These are phyloP conservation scores for Sugiyamaella novakii DNA, from an alignment of 1,139 yeast genomes.

Conservation along the genomic window DNA sequence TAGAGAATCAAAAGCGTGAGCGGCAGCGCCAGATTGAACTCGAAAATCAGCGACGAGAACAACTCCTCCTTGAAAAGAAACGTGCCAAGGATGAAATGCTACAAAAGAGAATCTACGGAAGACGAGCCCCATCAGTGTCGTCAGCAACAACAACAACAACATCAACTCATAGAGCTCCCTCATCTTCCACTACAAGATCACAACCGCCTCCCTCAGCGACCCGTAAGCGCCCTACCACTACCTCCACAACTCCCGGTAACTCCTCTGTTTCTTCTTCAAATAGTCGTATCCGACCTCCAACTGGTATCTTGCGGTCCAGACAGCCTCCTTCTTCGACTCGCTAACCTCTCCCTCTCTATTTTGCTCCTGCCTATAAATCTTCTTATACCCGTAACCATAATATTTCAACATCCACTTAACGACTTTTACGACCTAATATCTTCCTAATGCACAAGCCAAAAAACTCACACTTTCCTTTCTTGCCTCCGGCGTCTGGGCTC, in stretches of 20 bases:
- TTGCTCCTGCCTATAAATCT: no score
- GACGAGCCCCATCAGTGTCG: conserved; percentile 20
- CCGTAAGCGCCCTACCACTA: background rate
- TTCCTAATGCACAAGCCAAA: no score
- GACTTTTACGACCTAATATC: no score
- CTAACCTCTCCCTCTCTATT: no score
- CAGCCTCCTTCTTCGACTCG: background rate
- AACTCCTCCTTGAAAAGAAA: conserved; percentile 27
- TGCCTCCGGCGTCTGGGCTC: no score
- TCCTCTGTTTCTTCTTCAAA: conserved; percentile 2
- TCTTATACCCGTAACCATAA: no score
- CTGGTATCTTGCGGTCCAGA: conserved; percentile 15
- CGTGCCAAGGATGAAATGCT: conserved; percentile 28
- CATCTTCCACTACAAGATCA: background rate
- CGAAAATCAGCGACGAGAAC: conserved; percentile 26
- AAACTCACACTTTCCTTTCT: no score
- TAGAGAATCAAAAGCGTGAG: conserved; percentile 30
- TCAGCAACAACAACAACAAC: conserved; percentile 2
- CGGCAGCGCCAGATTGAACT: conserved; percentile 27
- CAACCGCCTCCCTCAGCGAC: background rate
- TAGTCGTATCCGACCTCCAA: conserved; percentile 18
- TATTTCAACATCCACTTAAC: no score
- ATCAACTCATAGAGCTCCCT: background rate
- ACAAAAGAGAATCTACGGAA: conserved; percentile 33
- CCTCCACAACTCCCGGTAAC: background rate